These are phyloP conservation scores for Starmerella sirachaensis DNA, from an alignment of 805 yeast species.

Conservation along the genomic window DNA sequence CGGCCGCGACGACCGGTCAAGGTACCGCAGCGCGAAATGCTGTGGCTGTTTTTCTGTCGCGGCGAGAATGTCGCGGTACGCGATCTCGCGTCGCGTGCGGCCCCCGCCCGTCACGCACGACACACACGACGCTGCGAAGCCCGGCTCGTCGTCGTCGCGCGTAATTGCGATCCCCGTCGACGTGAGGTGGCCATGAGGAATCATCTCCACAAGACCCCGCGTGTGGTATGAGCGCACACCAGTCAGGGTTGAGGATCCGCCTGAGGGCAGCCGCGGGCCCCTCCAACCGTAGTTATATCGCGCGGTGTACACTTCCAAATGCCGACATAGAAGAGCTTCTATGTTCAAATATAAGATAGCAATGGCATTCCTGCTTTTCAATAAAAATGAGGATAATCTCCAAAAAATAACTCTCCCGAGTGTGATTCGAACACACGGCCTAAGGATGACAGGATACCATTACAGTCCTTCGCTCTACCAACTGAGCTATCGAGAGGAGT, in stretches of 20 bases:
- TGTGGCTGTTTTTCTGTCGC: constrained; percentile 4
- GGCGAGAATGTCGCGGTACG: constrained; percentile 8
- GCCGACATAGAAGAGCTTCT: no score
- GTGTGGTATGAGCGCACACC: no score
- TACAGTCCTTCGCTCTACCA: constrained; percentile 26
- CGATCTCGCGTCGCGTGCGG: no score
- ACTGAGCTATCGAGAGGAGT: constrained; percentile 26
- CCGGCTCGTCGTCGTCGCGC: neutral
- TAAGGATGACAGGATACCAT: constrained; percentile 19
- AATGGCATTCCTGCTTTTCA: no score
- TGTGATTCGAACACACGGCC: constrained; percentile 21
- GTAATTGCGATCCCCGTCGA: constrained; percentile 5
- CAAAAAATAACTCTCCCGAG: constrained; percentile 11
- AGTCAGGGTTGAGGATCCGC: no score
- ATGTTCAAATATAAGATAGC: no score
- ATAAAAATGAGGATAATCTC: no score
- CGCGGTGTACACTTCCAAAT: no score
- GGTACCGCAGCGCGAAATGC: constrained; percentile 7
- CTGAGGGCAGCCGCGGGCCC: no score
- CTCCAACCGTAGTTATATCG: no score
- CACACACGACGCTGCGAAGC: constrained; percentile 1
- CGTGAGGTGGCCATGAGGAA: constrained; percentile 1
- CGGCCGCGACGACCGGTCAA: constrained; percentile 1
- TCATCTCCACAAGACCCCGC: neutral
- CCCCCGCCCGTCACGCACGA: neutral